phyloP scores from a whole-genome alignment of 306 rosid species.

The Dryas drummondii region DNA sequence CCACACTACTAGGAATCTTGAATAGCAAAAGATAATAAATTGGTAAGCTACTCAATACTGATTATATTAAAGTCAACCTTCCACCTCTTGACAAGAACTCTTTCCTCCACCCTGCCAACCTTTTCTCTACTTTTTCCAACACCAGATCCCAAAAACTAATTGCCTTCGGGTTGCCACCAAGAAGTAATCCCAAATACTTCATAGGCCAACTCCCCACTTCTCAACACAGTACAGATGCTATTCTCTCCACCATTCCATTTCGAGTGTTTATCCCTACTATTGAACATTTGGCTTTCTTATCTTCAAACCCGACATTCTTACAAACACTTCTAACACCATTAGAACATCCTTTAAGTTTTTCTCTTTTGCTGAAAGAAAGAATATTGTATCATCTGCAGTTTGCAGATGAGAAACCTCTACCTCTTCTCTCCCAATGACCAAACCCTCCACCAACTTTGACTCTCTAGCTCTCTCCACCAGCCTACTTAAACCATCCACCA shows the following conservation, averaged over 20 bases:
- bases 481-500: constrained; percentile 16
- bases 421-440: not conserved
- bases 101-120: not conserved
- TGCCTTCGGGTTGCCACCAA: not conserved
- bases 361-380: not conserved
- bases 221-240: not conserved
- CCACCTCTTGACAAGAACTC: not conserved
- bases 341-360: no score
- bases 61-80: not conserved
- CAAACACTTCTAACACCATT: no score
- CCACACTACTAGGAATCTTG: not conserved
- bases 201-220: not conserved
- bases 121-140: not conserved
- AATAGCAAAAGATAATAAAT: not conserved
- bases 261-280: not conserved
- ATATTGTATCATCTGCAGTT: not conserved
- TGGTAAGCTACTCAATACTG: not conserved
- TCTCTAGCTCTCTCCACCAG: not conserved
- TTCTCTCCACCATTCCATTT: not conserved
- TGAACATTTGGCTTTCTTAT: not conserved
- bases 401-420: not conserved
- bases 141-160: not conserved
- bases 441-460: not conserved
- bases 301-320: no score
- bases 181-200: not conserved